Evolutionary conservation across 1,284 basidiomycete genomes (phyloP).

Genomic region (Rhodofomes roseus): DNA sequence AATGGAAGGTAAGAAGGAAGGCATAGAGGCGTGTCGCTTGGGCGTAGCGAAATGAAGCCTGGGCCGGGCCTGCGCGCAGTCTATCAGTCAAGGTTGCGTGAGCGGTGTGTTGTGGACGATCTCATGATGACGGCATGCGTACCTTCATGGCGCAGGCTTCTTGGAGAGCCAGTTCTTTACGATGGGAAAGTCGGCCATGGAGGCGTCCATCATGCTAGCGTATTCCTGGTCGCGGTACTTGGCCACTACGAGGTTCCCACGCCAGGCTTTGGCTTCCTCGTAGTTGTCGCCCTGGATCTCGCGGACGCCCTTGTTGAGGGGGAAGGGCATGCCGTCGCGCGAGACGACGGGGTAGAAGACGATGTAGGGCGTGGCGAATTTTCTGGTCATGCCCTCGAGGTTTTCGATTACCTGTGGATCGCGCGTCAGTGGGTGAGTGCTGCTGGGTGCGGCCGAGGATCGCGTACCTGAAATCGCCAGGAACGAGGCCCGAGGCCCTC

Average conservation of each 20-base stretch:
- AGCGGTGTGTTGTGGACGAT: slow-evolving; percentile 7
- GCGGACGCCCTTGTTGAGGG: slow-evolving; percentile 67
- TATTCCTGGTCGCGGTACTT: slow-evolving; percentile 72
- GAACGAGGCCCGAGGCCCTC: slow-evolving; percentile 61
- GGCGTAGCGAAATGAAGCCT: not conserved
- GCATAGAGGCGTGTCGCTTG: not conserved
- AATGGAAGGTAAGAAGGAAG: not conserved
- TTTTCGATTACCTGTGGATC: slow-evolving; percentile 58
- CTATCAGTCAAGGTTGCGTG: not conserved
- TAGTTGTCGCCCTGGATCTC: slow-evolving; percentile 65
- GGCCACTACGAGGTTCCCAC: slow-evolving; percentile 72
- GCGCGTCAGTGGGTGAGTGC: slow-evolving; percentile 8
- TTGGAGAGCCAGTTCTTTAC: slow-evolving; percentile 73
- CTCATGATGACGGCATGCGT: slow-evolving; percentile 7
- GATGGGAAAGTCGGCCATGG: slow-evolving; percentile 78
- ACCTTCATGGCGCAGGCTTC: slow-evolving; percentile 44
- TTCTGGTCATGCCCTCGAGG: slow-evolving; percentile 73
- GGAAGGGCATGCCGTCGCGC: slow-evolving; percentile 75
- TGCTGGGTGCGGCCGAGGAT: slow-evolving; percentile 8
- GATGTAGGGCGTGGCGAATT: slow-evolving; percentile 72
- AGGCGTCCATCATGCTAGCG: slow-evolving; percentile 62
- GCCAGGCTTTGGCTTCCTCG: slow-evolving; percentile 63
- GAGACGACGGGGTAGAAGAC: slow-evolving; percentile 73
- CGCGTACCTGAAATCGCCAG: slow-evolving; percentile 67
- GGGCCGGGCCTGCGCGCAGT: not conserved